Percentiles rank a stretch among this genome's conserved stretches.
These are phyloP conservation scores for Pyrenophora teres DNA, from an alignment of 2,329 filamentous ascomycete genomes.

Conservation along the genomic window DNA sequence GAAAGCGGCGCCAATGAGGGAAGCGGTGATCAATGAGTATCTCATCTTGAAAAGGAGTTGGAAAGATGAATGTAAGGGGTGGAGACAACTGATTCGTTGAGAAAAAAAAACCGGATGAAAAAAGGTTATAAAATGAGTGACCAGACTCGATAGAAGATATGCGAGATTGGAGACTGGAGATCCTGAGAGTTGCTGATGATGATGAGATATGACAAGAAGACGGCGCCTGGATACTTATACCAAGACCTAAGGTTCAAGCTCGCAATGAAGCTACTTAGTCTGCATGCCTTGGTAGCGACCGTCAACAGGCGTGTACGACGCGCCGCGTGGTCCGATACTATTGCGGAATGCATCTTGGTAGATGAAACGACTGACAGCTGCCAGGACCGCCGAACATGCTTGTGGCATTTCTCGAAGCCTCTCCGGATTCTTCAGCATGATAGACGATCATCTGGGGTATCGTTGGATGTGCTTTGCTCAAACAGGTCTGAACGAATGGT, in stretches of 20 bases:
- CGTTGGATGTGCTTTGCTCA: slow-evolving; percentile 18
- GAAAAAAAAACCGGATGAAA: slow-evolving; percentile 2
- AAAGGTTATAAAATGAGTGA: slow-evolving; percentile 27
- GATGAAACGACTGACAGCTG: slow-evolving; percentile 20
- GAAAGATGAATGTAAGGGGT: no score
- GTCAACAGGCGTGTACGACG: background rate
- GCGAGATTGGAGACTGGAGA: background rate
- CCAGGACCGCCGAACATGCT: slow-evolving; percentile 12
- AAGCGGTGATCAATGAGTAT: slow-evolving; percentile 21
- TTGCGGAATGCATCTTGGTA: background rate
- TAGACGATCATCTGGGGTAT: slow-evolving; percentile 13
- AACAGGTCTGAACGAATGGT: slow-evolving; percentile 5
- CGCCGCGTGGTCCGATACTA: slow-evolving; percentile 4
- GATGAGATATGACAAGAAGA: background rate
- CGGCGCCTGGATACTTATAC: slow-evolving; percentile 4
- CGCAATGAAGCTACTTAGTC: no score
- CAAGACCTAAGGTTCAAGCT: no score
- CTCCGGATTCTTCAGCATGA: slow-evolving; percentile 4
- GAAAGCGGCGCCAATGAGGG: slow-evolving; percentile 24
- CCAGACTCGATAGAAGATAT: slow-evolving; percentile 30
- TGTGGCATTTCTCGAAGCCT: slow-evolving; percentile 17
- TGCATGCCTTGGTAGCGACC: background rate
- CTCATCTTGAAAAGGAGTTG: slow-evolving; percentile 27
- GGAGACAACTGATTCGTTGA: background rate
- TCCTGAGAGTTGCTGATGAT: slow-evolving; percentile 2